Evolutionary conservation across 2,329 filamentous ascomycete species (phyloP).

Genomic region (Xylaria sp.): DNA sequence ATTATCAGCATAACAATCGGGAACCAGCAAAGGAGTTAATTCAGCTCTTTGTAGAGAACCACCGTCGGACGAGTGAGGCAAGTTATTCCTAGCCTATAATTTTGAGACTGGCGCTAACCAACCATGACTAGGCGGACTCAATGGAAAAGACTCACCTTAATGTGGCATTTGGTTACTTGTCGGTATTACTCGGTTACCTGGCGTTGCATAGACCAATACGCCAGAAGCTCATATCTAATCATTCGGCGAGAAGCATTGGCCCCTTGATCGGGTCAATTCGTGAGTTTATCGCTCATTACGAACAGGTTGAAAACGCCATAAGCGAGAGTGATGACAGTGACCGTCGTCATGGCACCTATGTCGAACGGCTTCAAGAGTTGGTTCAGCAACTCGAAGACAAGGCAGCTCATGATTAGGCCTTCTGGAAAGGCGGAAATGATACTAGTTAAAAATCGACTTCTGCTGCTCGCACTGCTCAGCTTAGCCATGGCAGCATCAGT

Average conservation of each 20-base stretch:
- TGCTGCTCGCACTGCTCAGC: conserved; percentile 16
- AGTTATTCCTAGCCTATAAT: conserved; percentile 47
- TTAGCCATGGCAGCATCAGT: conserved; percentile 13
- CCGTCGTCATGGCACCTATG: conserved; percentile 49
- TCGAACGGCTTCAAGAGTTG: conserved; percentile 55
- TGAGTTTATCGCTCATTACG: conserved; percentile 65
- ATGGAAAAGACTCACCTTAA: conserved; percentile 81
- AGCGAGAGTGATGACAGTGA: conserved; percentile 51
- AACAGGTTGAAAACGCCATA: conserved; percentile 57
- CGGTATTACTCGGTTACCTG: conserved; percentile 84
- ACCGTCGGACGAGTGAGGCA: conserved; percentile 75
- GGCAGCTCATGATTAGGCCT: conserved; percentile 43
- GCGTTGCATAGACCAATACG: conserved; percentile 66
- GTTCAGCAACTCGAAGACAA: conserved; percentile 53
- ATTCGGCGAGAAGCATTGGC: conserved; percentile 57
- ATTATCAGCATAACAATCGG: conserved; percentile 51
- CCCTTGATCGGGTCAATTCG: conserved; percentile 64
- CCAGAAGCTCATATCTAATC: conserved; percentile 56
- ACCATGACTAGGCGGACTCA: conserved; percentile 68
- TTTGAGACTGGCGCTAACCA: conserved; percentile 38
- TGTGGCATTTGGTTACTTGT: conserved; percentile 87
- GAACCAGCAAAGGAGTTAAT: conserved; percentile 69
- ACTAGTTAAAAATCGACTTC: neutral
- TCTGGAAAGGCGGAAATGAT: neutral
- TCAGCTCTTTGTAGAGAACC: conserved; percentile 73